phyloP scores from a whole-genome alignment of 495 filamentous ascomycete genomes.

The Cryomyces minteri region DNA sequence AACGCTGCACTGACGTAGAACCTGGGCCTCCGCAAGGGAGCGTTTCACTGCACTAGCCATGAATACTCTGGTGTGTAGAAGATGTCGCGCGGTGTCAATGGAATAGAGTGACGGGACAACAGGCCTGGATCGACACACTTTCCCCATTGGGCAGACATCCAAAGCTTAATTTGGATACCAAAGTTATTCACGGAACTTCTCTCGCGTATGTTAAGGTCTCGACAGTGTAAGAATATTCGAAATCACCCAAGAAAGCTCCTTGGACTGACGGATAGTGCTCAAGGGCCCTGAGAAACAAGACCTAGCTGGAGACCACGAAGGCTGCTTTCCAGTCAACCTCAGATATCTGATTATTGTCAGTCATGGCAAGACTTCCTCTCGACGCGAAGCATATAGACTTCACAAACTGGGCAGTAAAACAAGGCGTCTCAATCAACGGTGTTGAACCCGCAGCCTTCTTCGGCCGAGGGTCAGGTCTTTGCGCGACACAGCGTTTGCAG shows the following conservation, averaged over 20 bases:
- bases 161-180: not conserved
- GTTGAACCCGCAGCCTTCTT: constrained; percentile 40
- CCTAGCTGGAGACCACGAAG: too few species aligned
- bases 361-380: not conserved
- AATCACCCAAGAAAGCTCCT: not conserved
- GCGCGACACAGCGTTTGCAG: constrained; percentile 4
- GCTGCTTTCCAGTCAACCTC: too few species aligned
- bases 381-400: not conserved
- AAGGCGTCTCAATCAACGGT: constrained; percentile 25
- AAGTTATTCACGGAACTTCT: too few species aligned
- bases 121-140: not conserved
- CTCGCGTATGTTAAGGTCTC: not conserved
- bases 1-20: not conserved
- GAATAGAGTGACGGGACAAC: not conserved
- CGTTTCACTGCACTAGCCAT: not conserved
- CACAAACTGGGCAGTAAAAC: not conserved
- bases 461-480: constrained; percentile 45
- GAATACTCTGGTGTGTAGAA: not conserved
- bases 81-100: not conserved
- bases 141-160: not conserved
- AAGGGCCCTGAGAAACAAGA: not conserved
- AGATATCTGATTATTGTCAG: not conserved
- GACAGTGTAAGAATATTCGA: not conserved
- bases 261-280: not conserved
- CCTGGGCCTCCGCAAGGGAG: not conserved